phyloP scores from a whole-genome alignment of 345 rosid species.

The Euphorbia tirucalli region DNA sequence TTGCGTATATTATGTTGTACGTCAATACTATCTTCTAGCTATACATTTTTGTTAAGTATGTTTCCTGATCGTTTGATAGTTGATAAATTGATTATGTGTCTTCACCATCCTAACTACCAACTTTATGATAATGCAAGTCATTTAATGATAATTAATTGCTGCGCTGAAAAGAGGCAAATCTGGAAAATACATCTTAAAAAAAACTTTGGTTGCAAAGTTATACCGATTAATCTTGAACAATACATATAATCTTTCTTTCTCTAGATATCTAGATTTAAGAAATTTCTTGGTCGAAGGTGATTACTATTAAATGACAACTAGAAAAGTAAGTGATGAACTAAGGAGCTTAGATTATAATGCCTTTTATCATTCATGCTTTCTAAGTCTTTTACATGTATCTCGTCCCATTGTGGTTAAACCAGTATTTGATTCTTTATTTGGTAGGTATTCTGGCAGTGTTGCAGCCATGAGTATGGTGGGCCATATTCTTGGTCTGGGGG shows the following conservation, averaged over 20 bases:
- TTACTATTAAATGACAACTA: neutral
- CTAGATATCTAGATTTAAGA: constrained; percentile 5
- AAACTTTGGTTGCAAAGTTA: neutral
- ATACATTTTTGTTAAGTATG: neutral
- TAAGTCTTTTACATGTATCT: neutral
- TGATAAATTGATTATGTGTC: neutral
- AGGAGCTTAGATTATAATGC: neutral
- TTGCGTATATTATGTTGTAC: no score
- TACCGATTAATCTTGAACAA: neutral
- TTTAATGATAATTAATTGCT: constrained; percentile 2
- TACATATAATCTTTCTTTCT: neutral
- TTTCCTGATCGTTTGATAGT: neutral
- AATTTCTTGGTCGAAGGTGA: neutral
- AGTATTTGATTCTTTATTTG: constrained; percentile 18
- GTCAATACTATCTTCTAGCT: neutral
- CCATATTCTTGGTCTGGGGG: constrained; percentile 88
- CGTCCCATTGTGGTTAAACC: no score
- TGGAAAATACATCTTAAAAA: neutral
- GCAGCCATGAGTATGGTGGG: constrained; percentile 99
- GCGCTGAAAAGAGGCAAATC: neutral
- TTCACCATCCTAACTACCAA: neutral
- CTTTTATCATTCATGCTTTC: neutral
- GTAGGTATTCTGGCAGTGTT: constrained; percentile 85
- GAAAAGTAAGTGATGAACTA: neutral
- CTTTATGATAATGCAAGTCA: neutral